Base-by-base conservation (phyloP, 768 basidiomycete species). In the Xanthoconium purpureum region DNA sequence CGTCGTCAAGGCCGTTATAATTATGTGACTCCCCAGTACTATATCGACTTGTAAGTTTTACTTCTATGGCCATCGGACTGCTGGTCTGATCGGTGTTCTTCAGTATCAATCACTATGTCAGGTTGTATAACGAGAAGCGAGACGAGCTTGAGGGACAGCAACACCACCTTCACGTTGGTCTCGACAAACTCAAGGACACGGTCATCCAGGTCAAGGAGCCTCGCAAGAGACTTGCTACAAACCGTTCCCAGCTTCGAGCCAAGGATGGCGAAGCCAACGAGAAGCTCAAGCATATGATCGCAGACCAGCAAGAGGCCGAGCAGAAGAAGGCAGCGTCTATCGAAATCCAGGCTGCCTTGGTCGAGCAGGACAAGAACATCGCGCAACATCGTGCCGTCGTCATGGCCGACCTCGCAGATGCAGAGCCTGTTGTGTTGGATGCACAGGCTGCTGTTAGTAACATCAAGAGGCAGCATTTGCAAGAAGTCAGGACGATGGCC, bases 131-230 rank as follows among this genome's bases (percentile, higher is more conserved):
- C 48, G 96, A 98, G 73, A 99, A 98, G 73, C 89, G 93, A 12
- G 95, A 97, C 61, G 95, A 98, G 66, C 79, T 99, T 17, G 97
- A 98, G 72, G 97, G 98, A 69, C 95, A 99, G 67, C 97, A 98
- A 66, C 89, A 96, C 32, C 97, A 99, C 76, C 81, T 99, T 52
- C 97, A 99, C 64, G 94, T 98, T 58, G 97, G 97, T 55, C 83
- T 99, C 49, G 95, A 98, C 73, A 99, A 99, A 73, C 83, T 98
- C 29, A 87, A 85, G 32, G 92, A 95, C 56, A 99, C 97, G 0
- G 95, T 99, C 57, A 89, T 88, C 1, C 95, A 98, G 70, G 97
- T 99, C 36, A 97, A 98, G 73, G 90, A 98, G 66, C 81, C 98
- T 29, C 84, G 96, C 52, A 91, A 91, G 75, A 97, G 94, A 69